phyloP scores from a whole-genome alignment of 2,329 filamentous ascomycete species.

The Ophiostoma sp. region DNA sequence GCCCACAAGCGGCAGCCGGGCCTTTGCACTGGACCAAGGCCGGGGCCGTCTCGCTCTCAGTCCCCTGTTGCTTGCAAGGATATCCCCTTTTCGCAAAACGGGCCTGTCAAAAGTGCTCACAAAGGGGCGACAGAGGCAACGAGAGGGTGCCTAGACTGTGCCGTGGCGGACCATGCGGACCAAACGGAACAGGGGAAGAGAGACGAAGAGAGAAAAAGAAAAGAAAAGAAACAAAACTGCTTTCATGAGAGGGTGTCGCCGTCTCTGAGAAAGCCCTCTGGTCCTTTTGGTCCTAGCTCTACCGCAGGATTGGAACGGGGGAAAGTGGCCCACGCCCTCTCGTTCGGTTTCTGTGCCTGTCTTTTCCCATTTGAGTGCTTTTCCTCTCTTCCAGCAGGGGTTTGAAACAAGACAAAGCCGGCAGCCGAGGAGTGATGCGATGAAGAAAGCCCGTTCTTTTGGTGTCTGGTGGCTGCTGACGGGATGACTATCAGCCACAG shows the following conservation, averaged over 20 bases:
- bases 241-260: neutral
- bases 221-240: neutral
- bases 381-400: neutral
- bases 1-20: slow-evolving; percentile 24
- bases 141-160: neutral
- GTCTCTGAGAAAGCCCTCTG: neutral
- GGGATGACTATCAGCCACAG: neutral
- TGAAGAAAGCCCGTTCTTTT: neutral
- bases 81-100: neutral
- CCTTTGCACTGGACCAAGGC: slow-evolving; percentile 25
- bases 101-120: neutral
- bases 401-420: slow-evolving; percentile 9
- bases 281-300: slow-evolving; percentile 3
- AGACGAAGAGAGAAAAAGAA: neutral
- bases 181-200: slow-evolving; percentile 5
- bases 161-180: neutral
- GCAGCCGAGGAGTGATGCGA: neutral
- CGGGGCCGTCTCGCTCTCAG: slow-evolving; percentile 8
- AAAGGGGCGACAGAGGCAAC: neutral
- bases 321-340: neutral
- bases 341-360: neutral
- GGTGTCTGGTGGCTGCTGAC: neutral
- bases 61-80: slow-evolving; percentile 6
- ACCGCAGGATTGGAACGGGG: slow-evolving; percentile 16
- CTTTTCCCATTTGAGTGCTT: neutral